These are phyloP conservation scores for Neurospora terricola DNA, from an alignment of 495 filamentous ascomycete genomes.

Conservation along the genomic window DNA sequence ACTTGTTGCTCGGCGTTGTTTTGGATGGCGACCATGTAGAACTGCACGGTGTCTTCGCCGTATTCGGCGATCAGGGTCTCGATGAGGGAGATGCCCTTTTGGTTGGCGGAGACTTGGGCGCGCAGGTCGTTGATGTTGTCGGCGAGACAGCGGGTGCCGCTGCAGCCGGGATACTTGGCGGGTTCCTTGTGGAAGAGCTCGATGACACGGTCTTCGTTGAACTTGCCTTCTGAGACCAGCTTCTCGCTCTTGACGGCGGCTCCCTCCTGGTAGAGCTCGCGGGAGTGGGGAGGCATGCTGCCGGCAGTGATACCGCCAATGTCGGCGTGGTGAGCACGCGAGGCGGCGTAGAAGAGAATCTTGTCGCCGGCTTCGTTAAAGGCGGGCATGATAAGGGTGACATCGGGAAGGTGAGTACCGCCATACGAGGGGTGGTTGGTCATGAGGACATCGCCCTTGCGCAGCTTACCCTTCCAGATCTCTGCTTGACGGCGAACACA, in stretches of 20 bases:
- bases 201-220: conserved; percentile 79
- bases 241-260: conserved; percentile 91
- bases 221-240: conserved; percentile 78
- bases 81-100: conserved; percentile 90
- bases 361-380: conserved; percentile 66
- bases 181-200: conserved; percentile 78
- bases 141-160: conserved; percentile 77
- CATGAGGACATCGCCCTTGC: conserved; percentile 87
- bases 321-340: conserved; percentile 90
- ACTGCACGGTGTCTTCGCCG: conserved; percentile 80
- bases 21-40: conserved; percentile 94
- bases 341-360: conserved; percentile 95
- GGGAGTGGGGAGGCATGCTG: conserved; percentile 92
- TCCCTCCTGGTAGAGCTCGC: conserved; percentile 89
- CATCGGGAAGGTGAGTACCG: conserved; percentile 73
- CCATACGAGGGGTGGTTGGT: conserved; percentile 94
- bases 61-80: conserved; percentile 79
- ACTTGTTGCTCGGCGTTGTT: conserved; percentile 84
- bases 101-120: conserved; percentile 91
- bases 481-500: conserved; percentile 87
- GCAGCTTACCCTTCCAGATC: conserved; percentile 84
- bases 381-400: conserved; percentile 89
- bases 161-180: conserved; percentile 75
- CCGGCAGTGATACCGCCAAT: conserved; percentile 94
- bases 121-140: conserved; percentile 96